Percentiles rank a stretch among this genome's conserved stretches.
Conservation (phyloP, 768 basidiomycete genomes). For the Hebeloma cylindrosporum region DNA sequence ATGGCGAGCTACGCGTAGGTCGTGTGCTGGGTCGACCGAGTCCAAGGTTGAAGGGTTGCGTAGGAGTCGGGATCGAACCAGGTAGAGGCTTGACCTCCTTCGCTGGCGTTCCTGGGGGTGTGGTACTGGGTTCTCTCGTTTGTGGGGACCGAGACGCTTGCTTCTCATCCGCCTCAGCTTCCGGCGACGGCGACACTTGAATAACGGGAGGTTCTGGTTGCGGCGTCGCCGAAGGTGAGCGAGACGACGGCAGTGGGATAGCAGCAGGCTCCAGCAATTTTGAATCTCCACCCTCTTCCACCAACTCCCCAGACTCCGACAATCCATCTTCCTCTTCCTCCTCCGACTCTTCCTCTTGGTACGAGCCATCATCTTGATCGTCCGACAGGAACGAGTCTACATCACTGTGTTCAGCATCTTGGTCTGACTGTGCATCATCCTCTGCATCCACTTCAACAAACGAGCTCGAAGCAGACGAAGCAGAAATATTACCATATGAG, state of each 20-base stretch:
- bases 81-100: conserved; percentile 40
- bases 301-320: conserved; percentile 14
- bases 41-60: conserved; percentile 43
- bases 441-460: conserved; percentile 44
- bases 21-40: conserved; percentile 61
- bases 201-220: conserved; percentile 50
- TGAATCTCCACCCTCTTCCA: conserved; percentile 26
- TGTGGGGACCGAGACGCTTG: conserved; percentile 28
- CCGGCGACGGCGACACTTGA: conserved; percentile 35
- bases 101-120: conserved; percentile 64
- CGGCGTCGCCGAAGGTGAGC: conserved; percentile 61
- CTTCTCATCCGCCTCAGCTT: conserved; percentile 27
- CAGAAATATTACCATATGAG: conserved; percentile 39
- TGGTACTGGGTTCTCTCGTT: conserved; percentile 48
- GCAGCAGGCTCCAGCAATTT: conserved; percentile 31
- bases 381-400: conserved; percentile 34
- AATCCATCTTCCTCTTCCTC: conserved; percentile 20
- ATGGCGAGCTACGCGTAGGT: conserved; percentile 74
- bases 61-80: conserved; percentile 32
- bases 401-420: conserved; percentile 29
- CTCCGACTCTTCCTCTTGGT: conserved; percentile 31
- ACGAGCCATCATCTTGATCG: conserved; percentile 33
- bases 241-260: conserved; percentile 41
- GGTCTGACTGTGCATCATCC: conserved; percentile 22
- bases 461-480: conserved; percentile 47